Evolutionary conservation across 305 asterid species (phyloP).

Genomic region (Andrographis paniculata): DNA sequence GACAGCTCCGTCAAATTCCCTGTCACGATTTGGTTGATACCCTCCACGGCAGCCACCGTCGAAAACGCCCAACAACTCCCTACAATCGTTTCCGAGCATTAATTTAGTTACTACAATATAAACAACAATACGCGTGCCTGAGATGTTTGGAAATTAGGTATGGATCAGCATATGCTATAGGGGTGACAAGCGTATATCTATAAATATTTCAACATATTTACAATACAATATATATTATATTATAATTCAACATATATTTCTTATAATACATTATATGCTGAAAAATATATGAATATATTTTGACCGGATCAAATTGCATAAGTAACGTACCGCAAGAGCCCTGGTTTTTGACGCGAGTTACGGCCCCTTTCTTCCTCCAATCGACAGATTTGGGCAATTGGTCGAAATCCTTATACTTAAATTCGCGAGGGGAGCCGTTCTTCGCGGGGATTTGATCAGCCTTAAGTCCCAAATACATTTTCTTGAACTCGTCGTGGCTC

Average conservation of each 20-base stretch:
- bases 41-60: constrained; percentile 62
- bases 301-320: too few species aligned
- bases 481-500: too few species aligned
- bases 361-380: constrained; percentile 65
- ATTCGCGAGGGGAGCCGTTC: constrained; percentile 28
- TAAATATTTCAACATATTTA: too few species aligned
- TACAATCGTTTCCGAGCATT: too few species aligned
- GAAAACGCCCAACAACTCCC: constrained; percentile 72
- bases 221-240: not conserved
- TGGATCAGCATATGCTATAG: too few species aligned
- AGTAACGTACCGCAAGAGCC: constrained; percentile 47
- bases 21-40: constrained; percentile 48
- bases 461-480: not conserved
- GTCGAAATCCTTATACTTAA: constrained; percentile 32
- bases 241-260: too few species aligned
- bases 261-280: too few species aligned
- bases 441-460: constrained; percentile 16
- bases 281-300: too few species aligned
- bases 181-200: too few species aligned
- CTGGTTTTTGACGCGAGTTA: constrained; percentile 49
- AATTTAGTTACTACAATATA: too few species aligned
- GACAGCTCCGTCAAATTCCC: constrained; percentile 54
- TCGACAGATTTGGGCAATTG: constrained; percentile 43
- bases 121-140: too few species aligned
- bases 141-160: too few species aligned